Percentiles rank a stretch among this genome's conserved stretches.
Conservation (phyloP, 31 red algal species). For the Bonnemaisonia californica region DNA sequence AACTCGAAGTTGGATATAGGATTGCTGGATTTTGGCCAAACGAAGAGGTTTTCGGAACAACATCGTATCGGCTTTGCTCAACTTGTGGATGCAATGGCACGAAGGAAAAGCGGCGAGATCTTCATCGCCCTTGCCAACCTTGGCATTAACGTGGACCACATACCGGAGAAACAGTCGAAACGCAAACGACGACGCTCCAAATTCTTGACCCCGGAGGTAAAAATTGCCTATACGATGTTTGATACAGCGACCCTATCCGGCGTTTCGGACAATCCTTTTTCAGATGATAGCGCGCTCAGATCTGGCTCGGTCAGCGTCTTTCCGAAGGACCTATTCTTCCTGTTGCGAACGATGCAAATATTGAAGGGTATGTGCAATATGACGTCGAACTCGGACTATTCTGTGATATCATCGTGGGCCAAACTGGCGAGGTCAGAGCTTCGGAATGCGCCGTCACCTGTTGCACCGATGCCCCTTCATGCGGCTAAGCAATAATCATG, state of each 20-base stretch:
- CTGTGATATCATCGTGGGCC: constrained; percentile 49
- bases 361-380: constrained; percentile 64
- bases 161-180: not conserved
- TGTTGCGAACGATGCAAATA: constrained; percentile 86
- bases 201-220: constrained; percentile 39
- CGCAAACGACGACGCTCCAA: not conserved
- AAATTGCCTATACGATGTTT: constrained; percentile 83
- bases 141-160: constrained; percentile 58
- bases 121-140: constrained; percentile 39
- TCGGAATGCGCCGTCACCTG: constrained; percentile 3
- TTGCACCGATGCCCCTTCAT: no score
- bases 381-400: constrained; percentile 65
- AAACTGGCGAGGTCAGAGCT: constrained; percentile 32
- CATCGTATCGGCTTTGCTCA: constrained; percentile 47
- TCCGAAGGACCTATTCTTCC: constrained; percentile 83
- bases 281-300: constrained; percentile 61
- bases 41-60: constrained; percentile 75
- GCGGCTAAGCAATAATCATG: no score
- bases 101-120: constrained; percentile 37
- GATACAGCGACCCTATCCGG: constrained; percentile 74
- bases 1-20: constrained; percentile 72
- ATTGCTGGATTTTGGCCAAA: constrained; percentile 93
- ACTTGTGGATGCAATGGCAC: constrained; percentile 77
- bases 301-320: constrained; percentile 51
- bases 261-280: constrained; percentile 83